Evolutionary conservation across 2,329 filamentous ascomycete genomes (phyloP), one percentile per base, ranked within the genome.

Genomic region (Aureobasidium sp.): DNA sequence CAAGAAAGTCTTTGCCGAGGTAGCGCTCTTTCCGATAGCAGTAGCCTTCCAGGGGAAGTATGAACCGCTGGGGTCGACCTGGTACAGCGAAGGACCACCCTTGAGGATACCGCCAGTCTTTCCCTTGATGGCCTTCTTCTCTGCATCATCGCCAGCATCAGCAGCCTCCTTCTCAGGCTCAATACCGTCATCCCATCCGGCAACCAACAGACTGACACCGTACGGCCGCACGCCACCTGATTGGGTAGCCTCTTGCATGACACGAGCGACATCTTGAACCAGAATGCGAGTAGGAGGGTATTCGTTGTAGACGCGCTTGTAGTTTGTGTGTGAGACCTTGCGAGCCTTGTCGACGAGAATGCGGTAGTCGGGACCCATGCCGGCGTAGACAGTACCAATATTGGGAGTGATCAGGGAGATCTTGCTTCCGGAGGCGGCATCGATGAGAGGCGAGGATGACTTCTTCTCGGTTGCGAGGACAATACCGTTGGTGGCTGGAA

Each of bases 281-380:
- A 99, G 85, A 88, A 99, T 99, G 76, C 94, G 87, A 62, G 94
- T 99, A 6, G 94, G 94, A n/a, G 94, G 94, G 80, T 99, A 99
- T 80, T 99, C 94, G 79, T 99, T 99, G 83, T 99, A 99, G 81
- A 99, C 92, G 77, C 94, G 91, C 85, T 99, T 99, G 86, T 99
- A 99, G 76, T 87, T 89, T 51, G 94, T 96, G 80, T 99, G 94
- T 61, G 92, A 96, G 68, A 97, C 94, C 79, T 97, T 99, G 74
- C 94, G 91, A 69, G 94, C 94, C 77, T 92, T 93, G 82, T 99
- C 94, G 69, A 97, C 94, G 60, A 99, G 84, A 62, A 99, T 91
- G 76, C 94, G 87, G 81, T 97, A 99, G 78, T 99, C 94, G 63
- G 94, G 94, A 34, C 94, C 93, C 94, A 99, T 99, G 74, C 94